Base-by-base conservation (phyloP, 83 land plant genomes). In the Picea engelmannii region DNA sequence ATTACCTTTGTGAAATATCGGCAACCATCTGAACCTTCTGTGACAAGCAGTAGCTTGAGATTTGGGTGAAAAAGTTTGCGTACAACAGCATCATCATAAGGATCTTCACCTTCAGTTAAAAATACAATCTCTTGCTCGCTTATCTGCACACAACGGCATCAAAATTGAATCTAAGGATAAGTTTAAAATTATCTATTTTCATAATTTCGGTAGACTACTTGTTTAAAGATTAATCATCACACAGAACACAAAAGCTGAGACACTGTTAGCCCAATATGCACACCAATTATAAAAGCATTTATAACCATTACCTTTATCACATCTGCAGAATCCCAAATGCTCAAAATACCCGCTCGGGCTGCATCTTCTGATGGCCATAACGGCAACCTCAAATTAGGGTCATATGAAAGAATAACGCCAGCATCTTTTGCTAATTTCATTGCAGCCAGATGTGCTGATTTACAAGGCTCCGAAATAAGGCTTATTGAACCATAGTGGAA, bases 401-500 rank as follows among this genome's bases (percentile, higher is more conserved):
- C 98, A 81, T 93, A 95, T 52, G 96, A 95, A 35, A 95, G 84
- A 23, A 95, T 12, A 70, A 89, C 62, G 0, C 95, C 96, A 23
- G 93, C 64, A 23, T 79, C 65, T 85, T 89, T 90, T 23, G 96
- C 98, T 58, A 90, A 64, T 3, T 80, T 79, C 84, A 93, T 87
- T n/a, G 98, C 98, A 12, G 89, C 89, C 60, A 90, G 65, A 80
- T 95, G 98, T n/a, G 96, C 82, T 62, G 96, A 87, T 63, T 84
- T 88, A 58, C 91, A 84, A 35, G 96, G 98, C 66, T 95, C 98
- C 31, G 90, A 86, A 70, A 93, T 95, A 65, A 95, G 84, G 77
- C 96, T 93, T 21, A 95, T 95, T 7, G 98, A 95, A 55, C 98
- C 98, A 80, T 90, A 95, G 62, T 95, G 98, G 63, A 95, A 95